Evolutionary conservation across 352 stramenopile species (phyloP), one percentile per base, ranked within the genome.

Genomic region (Phytophthora hibernalis): DNA sequence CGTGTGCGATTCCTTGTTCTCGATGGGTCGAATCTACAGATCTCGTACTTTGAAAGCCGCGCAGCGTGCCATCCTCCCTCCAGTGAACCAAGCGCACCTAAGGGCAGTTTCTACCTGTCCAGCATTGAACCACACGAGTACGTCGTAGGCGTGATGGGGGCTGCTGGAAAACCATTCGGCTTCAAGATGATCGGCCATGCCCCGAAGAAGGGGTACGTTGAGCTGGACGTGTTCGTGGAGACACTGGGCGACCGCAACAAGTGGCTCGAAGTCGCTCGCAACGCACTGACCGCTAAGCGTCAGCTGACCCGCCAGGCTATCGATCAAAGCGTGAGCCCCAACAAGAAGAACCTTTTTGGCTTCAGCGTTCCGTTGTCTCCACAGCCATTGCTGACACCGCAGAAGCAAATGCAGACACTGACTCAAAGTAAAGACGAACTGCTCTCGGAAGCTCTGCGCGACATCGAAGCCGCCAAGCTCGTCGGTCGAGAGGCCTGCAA

Each of bases 111-210:
- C 60, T 90, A 90, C 65, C 65, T 94, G 35, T 87, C 84, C 16
- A 92, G 76, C 26, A 79, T 91, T 54, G 87, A 92, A 49, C 87
- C 91, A 22, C 80, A 93, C 59, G 85, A 93, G 63, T 92, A 94
- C 60, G 82, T 80, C 62, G 76, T 91, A 18, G 86, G 87, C 3
- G 70, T 87, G 13, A 74, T 92, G 42, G 85, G 84, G 28, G 77
- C 73, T 26, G 74, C 82, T 26, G 85, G 90, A 16, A 92, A 91
- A 60, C 85, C 85, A 0, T 95, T 91, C 48, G 87, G 83, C 30
- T 95, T 95, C 69, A 93, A 92, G 74, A 87, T 95, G 74, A 71
- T 95, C 26, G 87, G 87, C 30, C 87, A 95, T 64, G 86, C 83
- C 21, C 85, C 87, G 0, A 74, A 70, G 35, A 88, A 92, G 38